Base-by-base conservation (phyloP, 768 basidiomycete species). In the Lactarius evosmus region DNA sequence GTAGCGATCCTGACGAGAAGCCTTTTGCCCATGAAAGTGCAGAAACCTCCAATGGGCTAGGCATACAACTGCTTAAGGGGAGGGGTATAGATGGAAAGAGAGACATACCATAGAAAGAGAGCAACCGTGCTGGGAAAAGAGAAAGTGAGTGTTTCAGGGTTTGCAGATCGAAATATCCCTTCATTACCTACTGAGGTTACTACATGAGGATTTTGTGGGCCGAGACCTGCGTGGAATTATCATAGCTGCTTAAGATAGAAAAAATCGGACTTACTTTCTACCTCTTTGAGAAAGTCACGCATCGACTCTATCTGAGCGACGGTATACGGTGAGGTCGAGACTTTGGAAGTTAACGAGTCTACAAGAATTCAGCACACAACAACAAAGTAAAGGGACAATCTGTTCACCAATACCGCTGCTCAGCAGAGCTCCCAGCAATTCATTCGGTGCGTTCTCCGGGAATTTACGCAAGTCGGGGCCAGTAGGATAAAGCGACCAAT, bases 401-500 rank as follows among this genome's bases (percentile, higher is more conserved):
- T 36, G 11, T 8, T 34, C n/a, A 65, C 63, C 63, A 34, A 65
- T 65, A n/a, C 58, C 52, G 32, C 49, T 50, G 38, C 58, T 65
- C 38, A 60, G 40, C 1, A 65, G 25, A 40, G 41, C 12, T 27
- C 54, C 63, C 1, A 34, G 29, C n/a, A 65, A 36, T 5, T 60
- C 46, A 1, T 51, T 9, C 1, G 14, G 33, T 36, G 63, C 63
- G 16, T 29, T 7, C 2, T n/a, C 2, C 2, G 63, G 63, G 32
- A 65, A 60, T 1, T 8, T 5, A 32, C 59, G 63, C 19, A 3
- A 7, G 33, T 2, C 8, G 11, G n/a, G 55, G 8, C 59, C 58
- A 25, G 33, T 8, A 25, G 63, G 63, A 56, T 65, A 65, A n/a
- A 65, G 30, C 36, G 63, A 65, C 63, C 63, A 65, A 14, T 65